phyloP scores from a whole-genome alignment of 2,329 filamentous ascomycete genomes.

The Aspergillus aculeatinus region DNA sequence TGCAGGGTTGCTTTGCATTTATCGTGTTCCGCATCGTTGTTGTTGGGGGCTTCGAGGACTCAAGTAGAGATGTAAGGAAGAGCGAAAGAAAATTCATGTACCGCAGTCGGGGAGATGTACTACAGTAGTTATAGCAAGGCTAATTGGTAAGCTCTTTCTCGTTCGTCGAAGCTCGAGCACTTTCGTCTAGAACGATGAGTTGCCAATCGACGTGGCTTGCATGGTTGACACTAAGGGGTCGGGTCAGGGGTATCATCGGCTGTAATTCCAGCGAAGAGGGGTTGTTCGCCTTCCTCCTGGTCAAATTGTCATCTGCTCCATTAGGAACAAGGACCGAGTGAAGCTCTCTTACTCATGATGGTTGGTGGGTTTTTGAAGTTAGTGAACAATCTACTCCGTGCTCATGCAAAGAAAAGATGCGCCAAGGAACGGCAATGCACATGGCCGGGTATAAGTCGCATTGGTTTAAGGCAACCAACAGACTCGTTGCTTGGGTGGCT shows the following conservation, averaged over 20 bases:
- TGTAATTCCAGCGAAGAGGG: neutral
- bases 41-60: no score
- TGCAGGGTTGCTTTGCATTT: neutral
- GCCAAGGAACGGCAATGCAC: slow-evolving; percentile 6
- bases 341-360: neutral
- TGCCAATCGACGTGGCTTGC: neutral
- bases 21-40: no score
- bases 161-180: neutral
- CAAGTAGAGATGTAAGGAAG: no score
- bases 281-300: neutral
- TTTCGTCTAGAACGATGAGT: neutral
- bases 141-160: neutral
- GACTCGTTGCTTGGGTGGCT: neutral
- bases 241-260: no score
- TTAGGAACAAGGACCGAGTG: neutral
- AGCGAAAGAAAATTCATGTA: neutral
- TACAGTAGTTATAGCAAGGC: neutral
- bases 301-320: neutral
- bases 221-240: neutral
- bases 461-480: slow-evolving; percentile 9
- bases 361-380: neutral
- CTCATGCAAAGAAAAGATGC: neutral
- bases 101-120: neutral
- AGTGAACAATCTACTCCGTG: neutral
- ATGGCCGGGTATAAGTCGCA: slow-evolving; percentile 7